Evolutionary conservation across 306 rosid species (phyloP).

Genomic region (Begonia masoniana): DNA sequence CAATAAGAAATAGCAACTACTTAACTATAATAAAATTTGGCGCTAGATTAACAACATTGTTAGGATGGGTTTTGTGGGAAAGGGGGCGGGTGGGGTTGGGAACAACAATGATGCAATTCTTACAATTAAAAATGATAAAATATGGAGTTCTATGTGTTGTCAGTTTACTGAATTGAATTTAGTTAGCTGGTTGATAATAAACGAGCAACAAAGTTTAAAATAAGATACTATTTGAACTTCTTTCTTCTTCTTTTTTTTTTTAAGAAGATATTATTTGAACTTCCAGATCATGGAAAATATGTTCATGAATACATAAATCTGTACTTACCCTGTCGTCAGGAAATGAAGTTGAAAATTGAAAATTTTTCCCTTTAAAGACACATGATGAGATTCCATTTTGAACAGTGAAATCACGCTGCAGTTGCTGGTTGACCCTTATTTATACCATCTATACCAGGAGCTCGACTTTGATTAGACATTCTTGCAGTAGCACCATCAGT

Average conservation of each 20-base stretch:
- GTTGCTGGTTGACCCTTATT: constrained; percentile 16
- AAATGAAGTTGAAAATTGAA: constrained; percentile 60
- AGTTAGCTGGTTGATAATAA: neutral
- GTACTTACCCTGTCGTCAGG: constrained; percentile 69
- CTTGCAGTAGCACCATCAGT: constrained; percentile 19
- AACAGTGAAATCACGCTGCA: constrained; percentile 25
- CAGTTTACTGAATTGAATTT: too few species aligned
- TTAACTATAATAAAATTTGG: too few species aligned
- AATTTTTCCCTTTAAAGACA: constrained; percentile 49
- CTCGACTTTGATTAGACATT: constrained; percentile 25
- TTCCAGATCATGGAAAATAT: neutral
- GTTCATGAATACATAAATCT: constrained; percentile 4
- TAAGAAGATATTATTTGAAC: neutral
- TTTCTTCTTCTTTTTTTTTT: too few species aligned
- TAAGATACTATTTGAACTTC: neutral
- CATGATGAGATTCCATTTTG: constrained; percentile 35
- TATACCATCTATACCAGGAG: constrained; percentile 21
- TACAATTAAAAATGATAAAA: too few species aligned
- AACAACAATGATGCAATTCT: too few species aligned
- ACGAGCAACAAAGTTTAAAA: constrained; percentile 2
- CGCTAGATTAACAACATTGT: too few species aligned
- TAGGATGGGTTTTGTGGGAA: too few species aligned
- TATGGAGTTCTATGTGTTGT: too few species aligned
- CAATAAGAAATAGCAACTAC: too few species aligned
- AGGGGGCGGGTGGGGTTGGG: too few species aligned